phyloP scores from a whole-genome alignment of 352 stramenopile genomes.

The Globisporangium uncinulatum region DNA sequence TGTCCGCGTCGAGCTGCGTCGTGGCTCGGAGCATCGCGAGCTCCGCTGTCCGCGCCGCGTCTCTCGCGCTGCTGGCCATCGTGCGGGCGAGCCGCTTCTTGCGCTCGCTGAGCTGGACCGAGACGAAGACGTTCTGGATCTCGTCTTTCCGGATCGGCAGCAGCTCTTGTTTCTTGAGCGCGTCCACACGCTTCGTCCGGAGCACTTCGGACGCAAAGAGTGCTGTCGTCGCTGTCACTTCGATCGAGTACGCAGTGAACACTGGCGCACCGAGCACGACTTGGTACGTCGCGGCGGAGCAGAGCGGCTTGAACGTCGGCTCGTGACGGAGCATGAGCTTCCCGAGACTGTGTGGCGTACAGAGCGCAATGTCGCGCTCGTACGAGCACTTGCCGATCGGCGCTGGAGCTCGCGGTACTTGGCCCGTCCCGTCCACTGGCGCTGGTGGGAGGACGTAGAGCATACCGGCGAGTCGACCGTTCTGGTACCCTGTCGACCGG shows the following conservation, averaged over 20 bases:
- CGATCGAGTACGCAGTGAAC: conserved; percentile 59
- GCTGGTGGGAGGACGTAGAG: conserved; percentile 52
- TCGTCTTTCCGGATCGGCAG: conserved; percentile 50
- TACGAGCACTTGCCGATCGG: conserved; percentile 52
- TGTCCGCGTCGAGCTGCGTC: conserved; percentile 46
- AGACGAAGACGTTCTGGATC: conserved; percentile 62
- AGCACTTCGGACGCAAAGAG: conserved; percentile 43
- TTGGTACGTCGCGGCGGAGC: conserved; percentile 50
- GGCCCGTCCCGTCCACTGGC: background rate
- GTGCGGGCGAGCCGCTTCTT: conserved; percentile 50
- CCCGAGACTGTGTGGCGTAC: conserved; percentile 57
- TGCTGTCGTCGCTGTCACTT: conserved; percentile 41
- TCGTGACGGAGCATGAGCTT: conserved; percentile 65
- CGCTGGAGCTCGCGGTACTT: conserved; percentile 18
- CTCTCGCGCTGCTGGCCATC: conserved; percentile 45
- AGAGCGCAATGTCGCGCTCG: conserved; percentile 48
- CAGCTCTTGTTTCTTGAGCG: conserved; percentile 64
- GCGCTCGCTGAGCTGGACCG: conserved; percentile 59
- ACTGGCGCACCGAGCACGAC: conserved; percentile 70
- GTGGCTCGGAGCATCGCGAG: conserved; percentile 43
- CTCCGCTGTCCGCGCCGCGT: conserved; percentile 35
- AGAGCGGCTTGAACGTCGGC: conserved; percentile 42
- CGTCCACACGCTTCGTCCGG: conserved; percentile 39
- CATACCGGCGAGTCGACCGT: conserved; percentile 67
- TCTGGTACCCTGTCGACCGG: conserved; percentile 61